Evolutionary conservation across 2,329 filamentous ascomycete genomes (phyloP), one percentile per base, ranked within the genome.

Genomic region (Cercospora sp.): DNA sequence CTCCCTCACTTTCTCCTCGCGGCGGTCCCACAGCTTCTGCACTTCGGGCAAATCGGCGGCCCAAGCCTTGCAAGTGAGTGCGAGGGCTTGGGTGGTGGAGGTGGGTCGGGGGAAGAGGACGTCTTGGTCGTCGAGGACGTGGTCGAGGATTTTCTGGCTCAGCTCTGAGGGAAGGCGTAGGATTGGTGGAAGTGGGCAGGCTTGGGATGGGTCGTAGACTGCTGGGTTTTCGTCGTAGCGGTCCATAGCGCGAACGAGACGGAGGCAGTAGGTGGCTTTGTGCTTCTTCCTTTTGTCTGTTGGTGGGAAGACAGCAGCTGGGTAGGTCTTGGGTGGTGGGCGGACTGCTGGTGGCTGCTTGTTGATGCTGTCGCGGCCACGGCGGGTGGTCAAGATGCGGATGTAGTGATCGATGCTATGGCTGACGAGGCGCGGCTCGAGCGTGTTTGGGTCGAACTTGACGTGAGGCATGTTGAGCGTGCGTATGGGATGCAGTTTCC

Each of bases 101-200:
- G 55, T 68, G 2, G 65, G 66, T 1, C 65, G 63, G 1, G 66
- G 60, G n/a, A 65, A 65, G 51, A 66, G 37, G 12, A 71, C 55
- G 10, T 65, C 51, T 16, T 67, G 28, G 51, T 72, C 67, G 32
- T 68, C 69, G 24, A 69, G 34, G 24, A 66, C 63, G 26, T 62
- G 45, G 18, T 65, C 37, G 34, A 70, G 64, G 26, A 69, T 67
- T 7, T 60, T 57, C 21, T 72, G 69, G 8, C 66, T 57, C 12
- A 71, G 60, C 58, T 72, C 69, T 2, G 70, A 24, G 5, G 69
- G 70, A 21, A 72, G 69, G 6, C 18, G 18, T 9, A 69, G 30
- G 5, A 71, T 26, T 60, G 60, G 60, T 32, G 66, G 68, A n/a
- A 66, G 61, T 32, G 61, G 40, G 7, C 18, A 34, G 24, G 28